Conservation (phyloP, 306 rosid species). For the Sesbania bispinosa region DNA sequence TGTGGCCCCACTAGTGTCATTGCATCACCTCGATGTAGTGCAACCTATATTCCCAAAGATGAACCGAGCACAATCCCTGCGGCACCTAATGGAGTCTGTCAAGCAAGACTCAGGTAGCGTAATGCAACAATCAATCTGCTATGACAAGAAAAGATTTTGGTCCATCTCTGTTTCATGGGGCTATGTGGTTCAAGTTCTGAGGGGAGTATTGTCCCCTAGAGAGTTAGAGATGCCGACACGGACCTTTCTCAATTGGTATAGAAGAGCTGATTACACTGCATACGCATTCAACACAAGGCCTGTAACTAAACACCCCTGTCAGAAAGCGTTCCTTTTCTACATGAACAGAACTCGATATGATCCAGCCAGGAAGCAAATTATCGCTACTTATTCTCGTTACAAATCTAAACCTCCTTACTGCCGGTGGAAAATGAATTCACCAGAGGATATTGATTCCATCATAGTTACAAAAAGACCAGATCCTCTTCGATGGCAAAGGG, state of each 20-base stretch:
- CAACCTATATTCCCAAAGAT: slow-evolving; percentile 64
- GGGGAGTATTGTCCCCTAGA: slow-evolving; percentile 76
- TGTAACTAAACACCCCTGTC: slow-evolving; percentile 70
- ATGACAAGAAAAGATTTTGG: slow-evolving; percentile 58
- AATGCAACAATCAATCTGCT: slow-evolving; percentile 91
- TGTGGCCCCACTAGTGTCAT: slow-evolving; percentile 60
- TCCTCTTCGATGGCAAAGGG: slow-evolving; percentile 85
- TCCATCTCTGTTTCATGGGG: slow-evolving; percentile 91
- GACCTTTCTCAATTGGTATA: slow-evolving; percentile 79
- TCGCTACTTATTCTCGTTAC: slow-evolving; percentile 44
- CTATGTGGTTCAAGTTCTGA: slow-evolving; percentile 61
- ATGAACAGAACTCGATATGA: slow-evolving; percentile 45
- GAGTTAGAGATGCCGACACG: slow-evolving; percentile 76
- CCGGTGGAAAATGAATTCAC: slow-evolving; percentile 63
- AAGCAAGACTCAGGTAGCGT: slow-evolving; percentile 67
- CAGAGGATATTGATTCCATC: slow-evolving; percentile 44
- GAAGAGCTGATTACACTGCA: slow-evolving; percentile 72
- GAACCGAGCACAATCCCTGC: slow-evolving; percentile 44
- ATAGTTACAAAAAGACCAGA: slow-evolving; percentile 68
- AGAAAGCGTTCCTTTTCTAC: slow-evolving; percentile 67
- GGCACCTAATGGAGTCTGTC: slow-evolving; percentile 52
- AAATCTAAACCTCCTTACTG: slow-evolving; percentile 42
- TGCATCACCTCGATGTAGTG: slow-evolving; percentile 82
- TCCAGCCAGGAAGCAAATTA: slow-evolving; percentile 23
- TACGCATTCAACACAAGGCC: slow-evolving; percentile 96